Base-by-base conservation (phyloP, 2,329 filamentous ascomycete species). In the Penicillium sp. region DNA sequence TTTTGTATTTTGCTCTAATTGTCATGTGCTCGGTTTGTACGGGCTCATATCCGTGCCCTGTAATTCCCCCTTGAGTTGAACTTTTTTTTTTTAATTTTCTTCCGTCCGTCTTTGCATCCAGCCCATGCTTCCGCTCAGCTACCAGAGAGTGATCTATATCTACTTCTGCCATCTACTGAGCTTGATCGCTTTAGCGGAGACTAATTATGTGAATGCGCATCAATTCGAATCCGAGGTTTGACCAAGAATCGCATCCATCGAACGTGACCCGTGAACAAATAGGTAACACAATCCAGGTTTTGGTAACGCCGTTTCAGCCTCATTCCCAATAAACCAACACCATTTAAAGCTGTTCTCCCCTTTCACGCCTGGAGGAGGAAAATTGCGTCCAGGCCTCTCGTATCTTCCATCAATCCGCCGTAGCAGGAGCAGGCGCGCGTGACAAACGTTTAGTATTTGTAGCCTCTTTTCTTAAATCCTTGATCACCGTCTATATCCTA, bases 401-500 rank as follows among this genome's bases (percentile, higher is more conserved):
- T n/a, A 26, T n/a, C 39, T 39, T 11, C 32, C 24, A 13, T 39
- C 40, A 59, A 39, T 60, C 55, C 29, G 46, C 40, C 42, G 60
- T 44, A 9, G 39, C 37, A 37, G 39, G 12, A 33, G 29, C 29
- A 32, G 54, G 51, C 44, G 59, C 56, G 43, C 57, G 55, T 5
- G 45, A 47, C n/a, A 57, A 56, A 24, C 59, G 61, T 43, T 64
- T 61, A 9, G 58, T 52, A 42, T 63, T 54, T 29, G 58, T 58
- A 32, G 64, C 60, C 46, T 73, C 72, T 50, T 67, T 71, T 40
- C 72, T 63, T 33, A 76, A 52, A 52, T 75, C 71, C 51, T 73
- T 71, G 44, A 76, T 75, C 25, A 74, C 72, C 43, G 66, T 66
- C 73, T 74, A 46, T 7, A 42, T 34, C 4, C 13, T 11, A 9